phyloP scores from a whole-genome alignment of 208 protist genomes.

The Crithidia brevicula region DNA sequence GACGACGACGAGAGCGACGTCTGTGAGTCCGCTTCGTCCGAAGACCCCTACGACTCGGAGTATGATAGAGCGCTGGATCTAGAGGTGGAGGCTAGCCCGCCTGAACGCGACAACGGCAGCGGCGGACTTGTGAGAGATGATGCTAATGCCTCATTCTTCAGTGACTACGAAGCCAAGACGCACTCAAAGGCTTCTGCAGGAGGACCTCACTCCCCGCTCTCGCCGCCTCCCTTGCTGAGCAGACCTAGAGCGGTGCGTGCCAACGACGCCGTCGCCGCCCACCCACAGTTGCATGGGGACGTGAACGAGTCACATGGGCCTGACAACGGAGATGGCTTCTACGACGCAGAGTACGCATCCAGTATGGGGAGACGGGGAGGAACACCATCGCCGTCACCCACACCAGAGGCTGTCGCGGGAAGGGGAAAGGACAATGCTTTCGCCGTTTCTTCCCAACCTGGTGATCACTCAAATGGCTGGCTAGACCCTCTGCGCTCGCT shows the following conservation, averaged over 20 bases:
- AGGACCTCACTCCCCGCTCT: neutral
- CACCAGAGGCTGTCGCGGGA: neutral
- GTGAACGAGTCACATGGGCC: neutral
- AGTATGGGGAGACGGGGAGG: neutral
- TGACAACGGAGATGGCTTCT: conserved; percentile 20
- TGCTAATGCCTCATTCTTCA: conserved; percentile 29
- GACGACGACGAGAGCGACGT: neutral
- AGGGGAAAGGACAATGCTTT: neutral
- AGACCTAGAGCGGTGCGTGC: neutral
- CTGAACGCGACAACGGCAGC: conserved; percentile 1
- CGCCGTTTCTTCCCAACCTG: neutral
- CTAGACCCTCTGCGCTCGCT: conserved; percentile 17
- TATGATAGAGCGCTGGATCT: conserved; percentile 22
- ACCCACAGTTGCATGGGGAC: neutral
- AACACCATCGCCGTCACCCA: conserved; percentile 1
- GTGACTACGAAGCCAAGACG: conserved; percentile 23
- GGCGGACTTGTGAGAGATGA: neutral
- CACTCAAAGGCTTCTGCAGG: neutral
- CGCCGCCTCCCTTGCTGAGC: neutral
- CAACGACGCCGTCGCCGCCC: neutral
- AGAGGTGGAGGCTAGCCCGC: conserved; percentile 31
- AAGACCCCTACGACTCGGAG: conserved; percentile 8
- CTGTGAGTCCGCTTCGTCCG: neutral
- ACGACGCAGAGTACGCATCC: conserved; percentile 13
- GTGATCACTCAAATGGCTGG: conserved; percentile 1